phyloP scores from a whole-genome alignment of 768 basidiomycete species.

The Termitomyces sp. region DNA sequence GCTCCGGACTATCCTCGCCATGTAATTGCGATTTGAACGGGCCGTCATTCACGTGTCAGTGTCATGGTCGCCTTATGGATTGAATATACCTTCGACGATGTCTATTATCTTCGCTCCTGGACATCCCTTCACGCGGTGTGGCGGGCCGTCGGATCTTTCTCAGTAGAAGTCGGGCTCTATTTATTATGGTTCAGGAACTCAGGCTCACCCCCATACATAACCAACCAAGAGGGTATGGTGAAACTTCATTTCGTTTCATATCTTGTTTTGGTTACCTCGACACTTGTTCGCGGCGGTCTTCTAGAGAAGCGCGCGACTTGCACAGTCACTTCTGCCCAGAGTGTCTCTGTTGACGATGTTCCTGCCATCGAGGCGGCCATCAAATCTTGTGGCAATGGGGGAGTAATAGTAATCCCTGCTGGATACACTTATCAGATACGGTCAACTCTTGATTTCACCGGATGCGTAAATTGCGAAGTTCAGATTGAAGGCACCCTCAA shows the following conservation, averaged over 20 bases:
- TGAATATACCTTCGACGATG: no score
- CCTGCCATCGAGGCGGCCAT: conserved; percentile 27
- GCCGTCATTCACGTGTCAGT: background rate
- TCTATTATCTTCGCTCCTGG: background rate
- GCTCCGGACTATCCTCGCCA: no score
- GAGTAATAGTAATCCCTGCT: conserved; percentile 26
- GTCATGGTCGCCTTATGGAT: background rate
- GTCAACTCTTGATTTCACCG: conserved; percentile 23
- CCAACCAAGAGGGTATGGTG: no score
- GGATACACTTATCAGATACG: conserved; percentile 22
- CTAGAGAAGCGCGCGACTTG: conserved; percentile 25
- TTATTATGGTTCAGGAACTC: background rate
- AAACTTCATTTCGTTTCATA: conserved; percentile 1
- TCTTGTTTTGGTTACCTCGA: conserved; percentile 2
- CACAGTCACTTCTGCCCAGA: conserved; percentile 20
- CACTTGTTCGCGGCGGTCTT: background rate
- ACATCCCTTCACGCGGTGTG: background rate
- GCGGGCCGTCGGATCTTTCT: background rate
- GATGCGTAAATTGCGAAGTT: conserved; percentile 25
- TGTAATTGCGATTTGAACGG: no score
- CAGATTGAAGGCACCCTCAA: conserved; percentile 28
- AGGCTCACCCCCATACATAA: no score
- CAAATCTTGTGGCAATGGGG: conserved; percentile 27
- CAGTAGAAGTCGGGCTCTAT: background rate
- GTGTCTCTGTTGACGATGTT: conserved; percentile 24